Evolutionary conservation across 2,329 filamentous ascomycete genomes (phyloP).

Genomic region (Alternaria arbusti): DNA sequence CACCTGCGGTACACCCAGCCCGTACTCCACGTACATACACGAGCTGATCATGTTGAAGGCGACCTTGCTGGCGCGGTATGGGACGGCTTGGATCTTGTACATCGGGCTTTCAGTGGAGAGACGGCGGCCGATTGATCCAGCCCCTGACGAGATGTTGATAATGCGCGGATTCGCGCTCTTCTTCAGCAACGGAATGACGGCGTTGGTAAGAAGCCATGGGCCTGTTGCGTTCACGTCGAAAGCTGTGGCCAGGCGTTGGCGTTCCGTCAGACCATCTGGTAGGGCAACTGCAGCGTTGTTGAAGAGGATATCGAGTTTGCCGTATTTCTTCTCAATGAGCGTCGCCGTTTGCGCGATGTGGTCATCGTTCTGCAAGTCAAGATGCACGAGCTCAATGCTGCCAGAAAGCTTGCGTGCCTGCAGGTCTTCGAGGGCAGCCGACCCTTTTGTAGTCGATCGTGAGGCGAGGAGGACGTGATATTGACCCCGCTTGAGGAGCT

Average conservation of each 20-base stretch:
- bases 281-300: constrained; percentile 48
- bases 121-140: constrained; percentile 41
- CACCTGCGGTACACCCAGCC: constrained; percentile 14
- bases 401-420: constrained; percentile 34
- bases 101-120: constrained; percentile 32
- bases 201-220: constrained; percentile 31
- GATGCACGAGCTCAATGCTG: constrained; percentile 47
- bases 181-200: constrained; percentile 24
- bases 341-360: constrained; percentile 50
- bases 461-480: constrained; percentile 41
- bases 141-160: constrained; percentile 46
- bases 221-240: constrained; percentile 43
- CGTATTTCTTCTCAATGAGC: constrained; percentile 33
- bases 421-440: constrained; percentile 34
- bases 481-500: constrained; percentile 45
- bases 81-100: constrained; percentile 34
- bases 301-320: constrained; percentile 47
- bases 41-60: constrained; percentile 50
- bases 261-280: constrained; percentile 21
- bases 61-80: constrained; percentile 48
- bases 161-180: constrained; percentile 34
- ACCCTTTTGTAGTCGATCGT: constrained; percentile 29
- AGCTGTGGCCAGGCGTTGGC: constrained; percentile 30
- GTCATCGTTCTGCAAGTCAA: constrained; percentile 54
- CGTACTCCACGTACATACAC: constrained; percentile 41